Evolutionary conservation across 148 eudicot species (phyloP).

Genomic region (Chenopodium berlandieri): DNA sequence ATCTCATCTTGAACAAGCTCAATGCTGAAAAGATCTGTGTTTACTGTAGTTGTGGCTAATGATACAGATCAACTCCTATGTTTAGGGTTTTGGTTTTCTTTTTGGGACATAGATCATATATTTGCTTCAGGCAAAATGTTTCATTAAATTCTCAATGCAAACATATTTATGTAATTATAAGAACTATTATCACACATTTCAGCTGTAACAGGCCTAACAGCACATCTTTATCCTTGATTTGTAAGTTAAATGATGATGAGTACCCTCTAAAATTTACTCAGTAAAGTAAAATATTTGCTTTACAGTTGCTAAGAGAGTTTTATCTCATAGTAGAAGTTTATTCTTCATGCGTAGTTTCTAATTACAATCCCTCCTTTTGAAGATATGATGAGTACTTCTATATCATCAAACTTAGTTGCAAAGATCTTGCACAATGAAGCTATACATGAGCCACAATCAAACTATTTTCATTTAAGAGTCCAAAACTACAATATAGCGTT

Average conservation of each 20-base stretch:
- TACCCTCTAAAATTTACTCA: background rate
- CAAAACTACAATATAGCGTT: conserved; percentile 9
- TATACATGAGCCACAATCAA: conserved; percentile 18
- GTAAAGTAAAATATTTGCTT: background rate
- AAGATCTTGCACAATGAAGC: background rate
- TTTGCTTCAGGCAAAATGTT: background rate
- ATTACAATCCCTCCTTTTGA: background rate
- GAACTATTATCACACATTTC: background rate
- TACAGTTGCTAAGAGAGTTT: background rate
- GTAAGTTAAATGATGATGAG: background rate
- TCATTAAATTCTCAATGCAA: background rate
- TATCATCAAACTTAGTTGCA: background rate
- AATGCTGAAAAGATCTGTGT: conserved; percentile 24
- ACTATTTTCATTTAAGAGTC: background rate
- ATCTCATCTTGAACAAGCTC: conserved; percentile 37
- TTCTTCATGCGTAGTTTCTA: background rate
- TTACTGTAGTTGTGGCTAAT: background rate
- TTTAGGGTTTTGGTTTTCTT: background rate
- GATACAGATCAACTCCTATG: conserved; percentile 12
- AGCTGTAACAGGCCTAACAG: background rate
- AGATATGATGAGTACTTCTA: background rate
- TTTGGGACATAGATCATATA: background rate
- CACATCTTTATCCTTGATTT: background rate
- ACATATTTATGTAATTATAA: background rate
- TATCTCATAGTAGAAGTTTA: background rate